A percentile compares a stretch with the other conserved stretches of the same genome.
phyloP scores from a whole-genome alignment of 78 protist species.

The Dictyostelium purpureum region DNA sequence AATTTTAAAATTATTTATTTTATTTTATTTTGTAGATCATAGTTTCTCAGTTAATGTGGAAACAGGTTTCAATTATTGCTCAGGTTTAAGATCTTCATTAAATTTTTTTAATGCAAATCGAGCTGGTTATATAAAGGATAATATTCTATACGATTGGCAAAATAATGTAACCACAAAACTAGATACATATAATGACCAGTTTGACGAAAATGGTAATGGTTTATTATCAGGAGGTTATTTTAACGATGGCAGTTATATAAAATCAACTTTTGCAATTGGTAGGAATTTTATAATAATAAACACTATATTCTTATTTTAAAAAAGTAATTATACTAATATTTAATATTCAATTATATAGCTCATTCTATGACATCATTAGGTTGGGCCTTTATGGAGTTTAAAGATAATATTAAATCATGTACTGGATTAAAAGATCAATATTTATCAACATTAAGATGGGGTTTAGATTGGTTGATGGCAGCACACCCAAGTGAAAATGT shows the following conservation, averaged over 20 bases:
- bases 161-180: background rate
- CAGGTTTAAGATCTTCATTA: background rate
- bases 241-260: background rate
- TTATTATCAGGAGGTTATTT: background rate
- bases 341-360: background rate
- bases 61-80: background rate
- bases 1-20: too few relatives aligned
- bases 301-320: background rate
- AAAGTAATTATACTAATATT: background rate
- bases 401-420: constrained; percentile 10
- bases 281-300: background rate
- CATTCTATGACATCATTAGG: background rate
- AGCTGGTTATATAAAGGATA: background rate
- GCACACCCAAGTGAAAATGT: background rate
- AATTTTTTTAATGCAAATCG: background rate
- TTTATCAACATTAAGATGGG: background rate
- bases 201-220: constrained; percentile 7
- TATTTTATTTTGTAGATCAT: too few relatives aligned
- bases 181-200: background rate
- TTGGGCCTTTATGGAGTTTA: background rate
- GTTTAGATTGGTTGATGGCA: constrained; percentile 6
- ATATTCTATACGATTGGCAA: background rate
- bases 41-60: background rate
- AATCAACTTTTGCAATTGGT: background rate
- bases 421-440: background rate